phyloP scores from a whole-genome alignment of 495 filamentous ascomycete species.

The Penicillium roqueforti region DNA sequence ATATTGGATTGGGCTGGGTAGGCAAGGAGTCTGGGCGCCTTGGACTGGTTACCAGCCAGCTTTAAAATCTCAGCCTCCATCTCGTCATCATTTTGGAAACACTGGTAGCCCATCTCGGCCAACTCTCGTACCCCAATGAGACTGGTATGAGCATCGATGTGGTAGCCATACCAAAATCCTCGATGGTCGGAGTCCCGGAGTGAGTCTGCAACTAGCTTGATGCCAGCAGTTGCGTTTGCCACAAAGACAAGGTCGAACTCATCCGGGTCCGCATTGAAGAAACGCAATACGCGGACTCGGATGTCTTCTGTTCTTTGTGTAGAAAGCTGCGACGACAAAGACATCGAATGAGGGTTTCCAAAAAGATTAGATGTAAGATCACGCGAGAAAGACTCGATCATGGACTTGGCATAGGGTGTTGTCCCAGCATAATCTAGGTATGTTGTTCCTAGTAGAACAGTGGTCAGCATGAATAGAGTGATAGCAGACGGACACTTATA shows the following conservation, averaged over 20 bases:
- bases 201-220: constrained; percentile 79
- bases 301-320: constrained; percentile 71
- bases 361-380: constrained; percentile 77
- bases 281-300: constrained; percentile 64
- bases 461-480: background rate
- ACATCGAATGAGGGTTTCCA: constrained; percentile 90
- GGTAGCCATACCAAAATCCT: constrained; percentile 80
- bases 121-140: constrained; percentile 77
- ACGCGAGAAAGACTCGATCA: constrained; percentile 69
- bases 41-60: constrained; percentile 17
- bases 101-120: constrained; percentile 54
- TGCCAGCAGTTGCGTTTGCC: constrained; percentile 85
- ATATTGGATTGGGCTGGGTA: constrained; percentile 93
- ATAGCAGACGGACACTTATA: constrained; percentile 23
- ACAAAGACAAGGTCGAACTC: constrained; percentile 89
- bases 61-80: constrained; percentile 65
- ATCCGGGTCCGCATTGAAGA: constrained; percentile 80
- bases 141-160: constrained; percentile 83
- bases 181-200: constrained; percentile 54
- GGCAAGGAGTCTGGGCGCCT: constrained; percentile 57
- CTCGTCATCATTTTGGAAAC: constrained; percentile 61
- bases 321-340: constrained; percentile 72
- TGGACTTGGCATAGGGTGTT: constrained; percentile 73
- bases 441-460: constrained; percentile 51
- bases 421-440: constrained; percentile 96